Base-by-base conservation (phyloP, 2,329 filamentous ascomycete genomes). In the Fusarium globosum region DNA sequence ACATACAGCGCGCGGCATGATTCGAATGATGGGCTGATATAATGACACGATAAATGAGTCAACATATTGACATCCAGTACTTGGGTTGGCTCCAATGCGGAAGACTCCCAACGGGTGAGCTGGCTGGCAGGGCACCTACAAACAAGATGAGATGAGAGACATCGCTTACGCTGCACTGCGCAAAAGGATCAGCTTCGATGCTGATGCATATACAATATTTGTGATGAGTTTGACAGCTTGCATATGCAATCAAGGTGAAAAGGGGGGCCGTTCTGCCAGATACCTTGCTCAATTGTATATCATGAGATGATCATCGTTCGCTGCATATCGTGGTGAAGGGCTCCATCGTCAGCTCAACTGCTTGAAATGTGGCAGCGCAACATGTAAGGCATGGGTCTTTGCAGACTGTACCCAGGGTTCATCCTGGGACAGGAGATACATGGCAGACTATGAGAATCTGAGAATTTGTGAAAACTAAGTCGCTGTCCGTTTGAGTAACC, bases 241-340 rank as follows among this genome's bases (percentile, higher is more conserved):
- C 61, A 60, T 64, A 65, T 72, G 46, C 52, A 52, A 69, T 56
- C 26, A 45, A 48, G 51, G 48, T 58, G 39, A 20, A 26, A 59
- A 71, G 42, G 66, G 67, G 68, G 65, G 59, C 71, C 62, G 65
- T 65, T 67, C 67, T 65, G 73, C 51, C 65, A 72, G 55, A 60
- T 30, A 36, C 43, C 23, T 66, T 51, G 23, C 42, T 48, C 39
- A 36, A 26, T 65, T 43, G 30, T 36, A 39, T 68, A 77, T 78
- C 69, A 78, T 78, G 64, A 75, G 75, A 74, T 76, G 76, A 78
- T 76, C 59, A 75, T 75, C 73, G 71, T 78, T 72, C 67, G 62
- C 74, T 74, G 70, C 69, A 73, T 45, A 66, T 61, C 35, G 71
- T 62, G 64, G 63, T 56, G 35, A 65, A 49, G 43, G 63, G 61